Base-by-base conservation (phyloP, 2,329 filamentous ascomycete species). In the Colletotrichum orchidophilum region DNA sequence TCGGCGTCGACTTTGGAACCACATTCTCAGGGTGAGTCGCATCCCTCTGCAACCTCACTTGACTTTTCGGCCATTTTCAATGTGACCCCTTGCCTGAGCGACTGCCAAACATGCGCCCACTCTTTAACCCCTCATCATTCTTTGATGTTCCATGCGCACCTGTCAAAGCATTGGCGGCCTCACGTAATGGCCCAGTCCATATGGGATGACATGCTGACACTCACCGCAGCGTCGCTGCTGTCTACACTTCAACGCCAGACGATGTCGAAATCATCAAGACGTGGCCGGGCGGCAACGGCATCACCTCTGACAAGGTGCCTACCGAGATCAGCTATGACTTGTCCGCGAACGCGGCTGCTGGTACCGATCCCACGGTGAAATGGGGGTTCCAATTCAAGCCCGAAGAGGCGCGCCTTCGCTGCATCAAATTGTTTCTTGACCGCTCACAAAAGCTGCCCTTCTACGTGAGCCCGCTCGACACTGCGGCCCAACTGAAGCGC, bases 241-340 rank as follows among this genome's bases (percentile, higher is more conserved):
- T 93, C 4, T 94, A 94, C 76, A 93, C 91, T 15, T 92, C 90
- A 4, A 93, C 90, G 1, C 93, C 93, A 13, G 93, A 95, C 79
- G 93, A 95, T 79, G 86, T 95, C 69, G 92, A 95, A 78, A 94
- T 95, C 76, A 94, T 95, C 83, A 95, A 94, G 83, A 92, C 89
- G 15, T 96, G 93, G 93, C 93, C 93, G 0, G 93, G 93, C 29
- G 92, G 92, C 31, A 95, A 95, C 77, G 93, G 93, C 76, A 94
- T 95, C 81, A 95, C 93, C n/a, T 94, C 92, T 42, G 93, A 96
- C 84, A 96, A 96, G 84, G 93, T 95, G 2, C 93, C 93, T 1
- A 94, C 93, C 15, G 93, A 95, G 80, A 92, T 95, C 64, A 91
- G 92, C 74, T 90, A 90, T 75, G 85, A 87, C 70, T 80, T 83